These are phyloP conservation scores for Syncephalastrum racemosum DNA, from an alignment of 371 early-diverging fungal genomes.

Conservation along the genomic window DNA sequence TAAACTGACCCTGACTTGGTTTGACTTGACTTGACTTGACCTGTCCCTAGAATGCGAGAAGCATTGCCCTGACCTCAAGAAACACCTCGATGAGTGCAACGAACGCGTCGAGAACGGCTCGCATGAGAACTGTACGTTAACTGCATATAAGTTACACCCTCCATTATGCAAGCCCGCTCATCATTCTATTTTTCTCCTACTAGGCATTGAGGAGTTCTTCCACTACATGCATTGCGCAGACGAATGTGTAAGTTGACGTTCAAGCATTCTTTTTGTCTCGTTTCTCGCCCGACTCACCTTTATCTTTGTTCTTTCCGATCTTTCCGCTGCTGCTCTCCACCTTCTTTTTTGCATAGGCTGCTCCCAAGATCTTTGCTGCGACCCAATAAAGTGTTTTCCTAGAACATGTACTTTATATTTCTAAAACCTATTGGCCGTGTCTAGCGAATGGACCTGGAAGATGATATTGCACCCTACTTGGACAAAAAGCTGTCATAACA, in stretches of 20 bases:
- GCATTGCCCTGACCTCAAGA: conserved; percentile 46
- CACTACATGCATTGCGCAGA: conserved; percentile 62
- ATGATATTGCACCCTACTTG: too few species aligned
- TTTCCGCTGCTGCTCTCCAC: conserved; percentile 1
- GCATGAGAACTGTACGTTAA: conserved; percentile 46
- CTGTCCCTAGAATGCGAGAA: conserved; percentile 39
- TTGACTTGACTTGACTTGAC: too few species aligned
- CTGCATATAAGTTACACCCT: background rate
- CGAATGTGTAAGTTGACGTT: conserved; percentile 48
- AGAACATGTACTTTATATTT: too few species aligned
- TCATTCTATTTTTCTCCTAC: background rate
- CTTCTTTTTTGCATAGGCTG: conserved; percentile 29
- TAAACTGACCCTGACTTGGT: background rate
- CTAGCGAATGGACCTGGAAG: too few species aligned
- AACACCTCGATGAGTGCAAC: conserved; percentile 58
- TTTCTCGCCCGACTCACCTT: too few species aligned
- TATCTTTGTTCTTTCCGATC: background rate
- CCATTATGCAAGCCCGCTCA: background rate
- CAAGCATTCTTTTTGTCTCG: too few species aligned
- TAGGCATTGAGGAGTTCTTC: conserved; percentile 62
- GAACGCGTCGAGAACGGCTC: conserved; percentile 60
- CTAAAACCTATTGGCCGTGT: too few species aligned
- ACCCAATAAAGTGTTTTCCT: conserved; percentile 26
- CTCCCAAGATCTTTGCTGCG: conserved; percentile 51
- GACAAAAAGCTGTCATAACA: too few species aligned